Evolutionary conservation across 2,329 filamentous ascomycete species (phyloP), one percentile per base, ranked within the genome.

Genomic region (Orbilia blumenaviensis): DNA sequence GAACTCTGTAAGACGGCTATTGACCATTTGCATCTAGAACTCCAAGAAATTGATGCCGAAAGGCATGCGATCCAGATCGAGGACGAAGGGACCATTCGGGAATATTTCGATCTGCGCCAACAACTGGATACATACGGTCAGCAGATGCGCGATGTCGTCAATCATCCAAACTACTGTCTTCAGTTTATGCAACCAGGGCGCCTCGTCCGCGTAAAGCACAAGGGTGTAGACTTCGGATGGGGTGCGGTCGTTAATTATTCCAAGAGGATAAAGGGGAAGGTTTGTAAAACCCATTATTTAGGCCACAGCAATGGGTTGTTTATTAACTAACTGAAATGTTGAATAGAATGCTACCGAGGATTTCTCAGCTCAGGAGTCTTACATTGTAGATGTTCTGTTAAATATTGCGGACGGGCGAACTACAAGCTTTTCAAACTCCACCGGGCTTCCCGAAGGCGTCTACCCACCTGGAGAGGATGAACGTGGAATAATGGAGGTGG

Each of bases 91-190:
- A 93, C 90, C 0, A 91, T 99, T 82, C 93, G 94, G 82, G 94
- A 98, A 78, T 99, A 99, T 83, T 97, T 96, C 83, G 91, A 93
- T 60, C 85, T 98, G 48, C 89, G 94, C 71, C 90, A 96, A 81
- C 92, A 96, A 79, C 87, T 99, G 32, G 90, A 92, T 76, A 87
- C 86, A 2, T 96, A 95, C 81, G 91, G 90, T 14, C 91, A 92
- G 79, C 94, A 99, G 78, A 96, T 98, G 90, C 89, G 92, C 16
- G 87, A 90, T 56, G 93, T 98, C 42, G 95, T 98, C 78, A 96
- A 93, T 80, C 93, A 97, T 80, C 95, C 95, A 0, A 91, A 90
- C 78, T 91, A 98, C 84, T 93, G 91, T 80, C 83, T 94, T 36
- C 89, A 91, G 54, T 99, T 93, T 82, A 85, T 99, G 81, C 92